Conservation (phyloP, 176 grass and related monocot genomes). For the Puya raimondii region DNA sequence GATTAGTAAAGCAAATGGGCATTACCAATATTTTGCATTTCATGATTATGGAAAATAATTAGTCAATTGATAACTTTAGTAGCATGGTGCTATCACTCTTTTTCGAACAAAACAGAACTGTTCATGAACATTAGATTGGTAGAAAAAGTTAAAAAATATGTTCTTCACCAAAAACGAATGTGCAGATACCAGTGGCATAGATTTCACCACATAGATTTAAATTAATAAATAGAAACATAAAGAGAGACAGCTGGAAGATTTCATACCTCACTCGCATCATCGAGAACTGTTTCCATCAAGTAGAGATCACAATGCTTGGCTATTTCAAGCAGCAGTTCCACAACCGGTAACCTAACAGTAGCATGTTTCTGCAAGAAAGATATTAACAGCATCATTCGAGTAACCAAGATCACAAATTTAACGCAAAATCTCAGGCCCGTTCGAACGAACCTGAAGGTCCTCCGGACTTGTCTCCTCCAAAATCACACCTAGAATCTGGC, state of each 20-base stretch:
- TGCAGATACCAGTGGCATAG: too few relatives aligned
- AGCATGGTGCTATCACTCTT: too few relatives aligned
- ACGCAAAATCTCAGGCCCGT: neutral
- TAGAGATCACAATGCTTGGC: slow-evolving; percentile 70
- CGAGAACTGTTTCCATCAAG: slow-evolving; percentile 86
- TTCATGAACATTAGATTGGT: too few relatives aligned
- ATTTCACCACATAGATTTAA: neutral
- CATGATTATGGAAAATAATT: neutral
- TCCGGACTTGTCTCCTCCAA: slow-evolving; percentile 69
- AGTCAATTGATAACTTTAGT: neutral
- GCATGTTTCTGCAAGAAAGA: slow-evolving; percentile 53
- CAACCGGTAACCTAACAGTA: slow-evolving; percentile 53
- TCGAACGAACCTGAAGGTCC: slow-evolving; percentile 68
- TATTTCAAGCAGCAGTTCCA: slow-evolving; percentile 61
- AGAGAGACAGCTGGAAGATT: neutral
- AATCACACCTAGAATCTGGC: slow-evolving; percentile 77
- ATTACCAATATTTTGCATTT: neutral
- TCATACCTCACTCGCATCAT: slow-evolving; percentile 75
- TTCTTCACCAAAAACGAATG: too few relatives aligned
- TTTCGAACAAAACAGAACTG: too few relatives aligned
- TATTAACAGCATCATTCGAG: slow-evolving; percentile 11
- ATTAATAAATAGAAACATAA: neutral
- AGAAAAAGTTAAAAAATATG: too few relatives aligned
- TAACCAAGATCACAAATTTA: neutral
- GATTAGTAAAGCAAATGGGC: neutral